phyloP scores from a whole-genome alignment of 345 rosid species.

The Salix koriyanagi region DNA sequence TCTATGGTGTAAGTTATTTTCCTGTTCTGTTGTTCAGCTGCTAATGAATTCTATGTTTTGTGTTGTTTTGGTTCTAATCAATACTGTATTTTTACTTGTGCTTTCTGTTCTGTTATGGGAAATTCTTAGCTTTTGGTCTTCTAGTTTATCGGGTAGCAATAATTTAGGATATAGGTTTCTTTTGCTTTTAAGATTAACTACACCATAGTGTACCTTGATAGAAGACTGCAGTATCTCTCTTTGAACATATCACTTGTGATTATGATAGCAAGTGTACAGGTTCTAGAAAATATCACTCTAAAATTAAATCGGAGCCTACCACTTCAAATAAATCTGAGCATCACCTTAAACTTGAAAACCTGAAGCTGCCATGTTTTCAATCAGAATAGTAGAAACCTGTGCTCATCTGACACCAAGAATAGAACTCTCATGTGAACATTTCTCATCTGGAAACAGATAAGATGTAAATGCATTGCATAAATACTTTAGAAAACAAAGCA shows the following conservation, averaged over 20 bases:
- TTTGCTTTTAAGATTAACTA: not conserved
- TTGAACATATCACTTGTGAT: not conserved
- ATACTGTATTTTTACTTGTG: not conserved
- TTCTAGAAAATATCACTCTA: not conserved
- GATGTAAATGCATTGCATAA: not conserved
- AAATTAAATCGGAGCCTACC: not conserved
- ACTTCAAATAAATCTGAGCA: not conserved
- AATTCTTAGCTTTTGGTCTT: not conserved
- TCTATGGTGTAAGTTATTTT: slow-evolving; percentile 62
- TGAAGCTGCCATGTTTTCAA: not conserved
- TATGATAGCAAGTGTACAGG: not conserved
- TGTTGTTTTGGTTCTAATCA: not conserved
- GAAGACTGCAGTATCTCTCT: not conserved
- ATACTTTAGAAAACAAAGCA: not conserved
- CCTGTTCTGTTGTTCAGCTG: not conserved
- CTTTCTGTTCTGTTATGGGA: not conserved
- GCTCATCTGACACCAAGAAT: not conserved
- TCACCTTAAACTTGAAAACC: not conserved
- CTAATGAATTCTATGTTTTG: not conserved
- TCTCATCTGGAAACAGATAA: not conserved
- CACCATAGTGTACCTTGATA: not conserved
- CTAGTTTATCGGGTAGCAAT: not conserved
- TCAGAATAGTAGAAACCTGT: not conserved
- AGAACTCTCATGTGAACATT: not conserved
- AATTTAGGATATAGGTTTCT: not conserved